Percentiles rank a stretch among this genome's conserved stretches.
phyloP scores from a whole-genome alignment of 2,329 filamentous ascomycete genomes.

The Hansfordia pulvinata region DNA sequence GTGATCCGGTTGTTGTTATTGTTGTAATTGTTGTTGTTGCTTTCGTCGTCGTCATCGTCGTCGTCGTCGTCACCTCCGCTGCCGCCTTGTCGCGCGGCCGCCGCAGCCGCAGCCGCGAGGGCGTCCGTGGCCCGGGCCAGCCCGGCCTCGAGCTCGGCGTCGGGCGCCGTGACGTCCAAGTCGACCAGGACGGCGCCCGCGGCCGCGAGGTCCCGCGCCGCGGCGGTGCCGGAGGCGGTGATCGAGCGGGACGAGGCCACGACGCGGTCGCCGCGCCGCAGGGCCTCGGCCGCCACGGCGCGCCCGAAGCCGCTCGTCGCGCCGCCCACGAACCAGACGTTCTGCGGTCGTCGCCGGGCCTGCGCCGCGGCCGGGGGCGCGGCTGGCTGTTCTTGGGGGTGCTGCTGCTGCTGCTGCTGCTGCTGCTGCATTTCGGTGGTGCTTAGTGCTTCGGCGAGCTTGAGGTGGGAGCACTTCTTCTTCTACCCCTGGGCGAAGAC shows the following conservation, averaged over 20 bases:
- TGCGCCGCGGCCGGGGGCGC: no score
- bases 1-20: conserved; percentile 24
- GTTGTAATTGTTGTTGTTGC: conserved; percentile 12
- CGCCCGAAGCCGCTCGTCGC: conserved; percentile 36
- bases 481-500: not conserved
- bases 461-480: no score
- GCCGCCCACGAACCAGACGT: conserved; percentile 39
- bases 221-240: conserved; percentile 16
- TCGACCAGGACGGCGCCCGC: conserved; percentile 26
- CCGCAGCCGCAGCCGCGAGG: no score
- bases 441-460: no score
- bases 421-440: no score
- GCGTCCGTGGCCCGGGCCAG: conserved; percentile 18
- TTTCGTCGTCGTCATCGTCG: conserved; percentile 22
- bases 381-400: not conserved
- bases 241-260: conserved; percentile 32
- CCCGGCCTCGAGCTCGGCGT: conserved; percentile 19
- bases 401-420: not conserved
- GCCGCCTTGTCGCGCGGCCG: no score
- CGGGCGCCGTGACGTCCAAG: conserved; percentile 31
- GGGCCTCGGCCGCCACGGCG: conserved; percentile 25
- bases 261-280: conserved; percentile 32
- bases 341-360: conserved; percentile 7
- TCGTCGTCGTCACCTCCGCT: conserved; percentile 19
- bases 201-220: conserved; percentile 24